A percentile compares a stretch with the other conserved stretches of the same genome.
These are phyloP conservation scores for Climacium dendroides DNA, from an alignment of 225 moss, liverwort and hornwort species.

Conservation along the genomic window DNA sequence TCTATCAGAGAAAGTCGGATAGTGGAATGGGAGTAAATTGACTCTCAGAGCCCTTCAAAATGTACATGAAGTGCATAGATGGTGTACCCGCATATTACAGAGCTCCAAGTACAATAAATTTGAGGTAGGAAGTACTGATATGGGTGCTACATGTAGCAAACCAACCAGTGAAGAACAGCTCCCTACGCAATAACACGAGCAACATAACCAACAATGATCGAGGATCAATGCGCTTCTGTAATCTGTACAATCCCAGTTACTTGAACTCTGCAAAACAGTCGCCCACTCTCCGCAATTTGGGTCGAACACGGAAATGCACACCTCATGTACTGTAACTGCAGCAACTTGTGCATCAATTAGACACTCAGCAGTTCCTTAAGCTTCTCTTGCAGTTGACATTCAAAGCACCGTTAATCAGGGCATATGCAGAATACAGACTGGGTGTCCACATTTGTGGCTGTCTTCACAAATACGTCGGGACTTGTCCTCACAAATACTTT, in stretches of 20 bases:
- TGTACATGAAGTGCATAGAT: neutral
- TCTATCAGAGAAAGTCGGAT: neutral
- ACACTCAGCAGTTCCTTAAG: neutral
- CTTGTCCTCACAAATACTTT: slow-evolving; percentile 47
- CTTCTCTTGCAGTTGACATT: neutral
- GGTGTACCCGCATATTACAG: neutral
- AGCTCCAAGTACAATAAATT: neutral
- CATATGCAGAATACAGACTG: neutral
- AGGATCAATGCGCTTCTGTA: neutral
- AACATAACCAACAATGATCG: neutral
- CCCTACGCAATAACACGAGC: neutral
- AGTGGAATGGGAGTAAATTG: neutral
- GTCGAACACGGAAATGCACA: neutral
- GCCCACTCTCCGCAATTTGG: neutral
- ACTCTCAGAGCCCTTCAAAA: neutral
- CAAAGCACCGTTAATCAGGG: neutral
- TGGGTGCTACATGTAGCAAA: neutral
- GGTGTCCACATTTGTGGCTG: neutral
- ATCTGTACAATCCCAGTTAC: neutral
- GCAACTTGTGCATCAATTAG: neutral
- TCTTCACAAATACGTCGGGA: neutral
- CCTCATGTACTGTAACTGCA: neutral
- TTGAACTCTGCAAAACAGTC: neutral
- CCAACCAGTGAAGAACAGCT: neutral
- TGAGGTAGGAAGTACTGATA: neutral